Evolutionary conservation across 371 early-diverging fungal species (phyloP), one percentile per base, ranked within the genome.

Genomic region (Mucor velutinosus): DNA sequence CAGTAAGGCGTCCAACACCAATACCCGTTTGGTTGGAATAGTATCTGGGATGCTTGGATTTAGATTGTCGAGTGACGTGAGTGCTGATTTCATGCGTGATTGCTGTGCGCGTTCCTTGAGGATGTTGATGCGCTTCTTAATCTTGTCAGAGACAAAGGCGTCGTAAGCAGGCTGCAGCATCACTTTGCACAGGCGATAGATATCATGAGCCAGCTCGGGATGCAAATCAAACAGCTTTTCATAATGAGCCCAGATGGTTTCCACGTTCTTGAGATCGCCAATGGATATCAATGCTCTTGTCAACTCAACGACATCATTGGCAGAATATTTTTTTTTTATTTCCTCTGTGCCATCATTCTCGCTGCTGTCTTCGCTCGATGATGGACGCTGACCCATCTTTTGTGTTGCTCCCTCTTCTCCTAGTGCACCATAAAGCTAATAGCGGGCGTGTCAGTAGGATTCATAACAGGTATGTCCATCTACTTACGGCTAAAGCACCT

Each of bases 291-390:
- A 76, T 7, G 92, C 90, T 23, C 76, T 76, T 5, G 83, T 74
- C 8, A 94, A 66, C 10, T 86, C 86, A 21, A 89, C 86, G 35
- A 91, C 86, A 67, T 94, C 94, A 27, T 87, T 81, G 1, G 81
- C 65, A 10, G 33, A 35, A 27, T 76, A 75, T 12, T 47, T 57
- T 17, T 63, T 62, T 7, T 51, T 29, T 53, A 35, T 12, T 65
- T 73, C n/a, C 45, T 37, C 10, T 58, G 56, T 57, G 11, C 51
- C 65, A 4, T 64, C 65, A 0, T 60, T 62, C 25, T 43, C 43
- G 57, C 25, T 12, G 37, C 37, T 14, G 14, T 70, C 70, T 66
- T 71, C 51, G 58, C 68, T 17, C 21, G 66, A 33, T 4, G 58
- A 3, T 21, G 23, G 23, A 39, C 56, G 23, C 14, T 15, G 11